A percentile compares a stretch with the other conserved stretches of the same genome.
Evolutionary conservation across 768 basidiomycete species (phyloP).

Genomic region (Paxillus involutus): DNA sequence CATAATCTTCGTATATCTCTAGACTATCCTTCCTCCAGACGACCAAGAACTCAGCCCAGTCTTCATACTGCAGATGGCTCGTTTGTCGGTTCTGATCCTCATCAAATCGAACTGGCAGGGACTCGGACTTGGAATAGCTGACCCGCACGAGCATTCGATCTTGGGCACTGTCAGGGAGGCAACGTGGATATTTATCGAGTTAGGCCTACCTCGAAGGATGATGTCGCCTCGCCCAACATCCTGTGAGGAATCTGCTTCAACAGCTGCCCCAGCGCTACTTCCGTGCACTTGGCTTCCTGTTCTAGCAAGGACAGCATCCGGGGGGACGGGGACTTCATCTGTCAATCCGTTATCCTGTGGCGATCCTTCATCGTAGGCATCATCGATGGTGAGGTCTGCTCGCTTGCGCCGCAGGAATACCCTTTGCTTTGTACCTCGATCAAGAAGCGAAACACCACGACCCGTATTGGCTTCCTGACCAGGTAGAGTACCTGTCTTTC

Average conservation of each 20-base stretch:
- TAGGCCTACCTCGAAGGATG: slow-evolving; percentile 67
- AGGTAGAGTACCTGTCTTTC: slow-evolving; percentile 4
- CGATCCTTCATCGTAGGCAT: slow-evolving; percentile 1
- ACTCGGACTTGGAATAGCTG: slow-evolving; percentile 58
- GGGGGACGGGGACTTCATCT: slow-evolving; percentile 47
- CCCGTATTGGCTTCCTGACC: slow-evolving; percentile 6
- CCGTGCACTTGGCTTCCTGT: slow-evolving; percentile 52
- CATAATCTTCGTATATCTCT: slow-evolving; percentile 86
- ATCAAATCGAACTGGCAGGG: slow-evolving; percentile 54
- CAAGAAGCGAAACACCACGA: slow-evolving; percentile 13
- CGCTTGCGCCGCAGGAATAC: slow-evolving; percentile 15
- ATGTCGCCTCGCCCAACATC: slow-evolving; percentile 47
- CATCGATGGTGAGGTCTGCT: slow-evolving; percentile 24
- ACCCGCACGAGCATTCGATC: slow-evolving; percentile 90
- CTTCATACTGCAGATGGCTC: slow-evolving; percentile 57
- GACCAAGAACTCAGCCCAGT: slow-evolving; percentile 83
- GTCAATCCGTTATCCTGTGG: slow-evolving; percentile 2
- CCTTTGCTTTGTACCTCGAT: slow-evolving; percentile 10
- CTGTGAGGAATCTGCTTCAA: slow-evolving; percentile 18
- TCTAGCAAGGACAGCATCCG: slow-evolving; percentile 66
- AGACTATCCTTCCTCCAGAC: slow-evolving; percentile 77
- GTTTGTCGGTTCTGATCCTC: slow-evolving; percentile 67
- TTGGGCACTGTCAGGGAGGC: slow-evolving; percentile 33
- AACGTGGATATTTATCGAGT: neutral
- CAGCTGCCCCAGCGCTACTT: slow-evolving; percentile 65